Evolutionary conservation across 805 yeast species (phyloP).

Genomic region (Candida pini): DNA sequence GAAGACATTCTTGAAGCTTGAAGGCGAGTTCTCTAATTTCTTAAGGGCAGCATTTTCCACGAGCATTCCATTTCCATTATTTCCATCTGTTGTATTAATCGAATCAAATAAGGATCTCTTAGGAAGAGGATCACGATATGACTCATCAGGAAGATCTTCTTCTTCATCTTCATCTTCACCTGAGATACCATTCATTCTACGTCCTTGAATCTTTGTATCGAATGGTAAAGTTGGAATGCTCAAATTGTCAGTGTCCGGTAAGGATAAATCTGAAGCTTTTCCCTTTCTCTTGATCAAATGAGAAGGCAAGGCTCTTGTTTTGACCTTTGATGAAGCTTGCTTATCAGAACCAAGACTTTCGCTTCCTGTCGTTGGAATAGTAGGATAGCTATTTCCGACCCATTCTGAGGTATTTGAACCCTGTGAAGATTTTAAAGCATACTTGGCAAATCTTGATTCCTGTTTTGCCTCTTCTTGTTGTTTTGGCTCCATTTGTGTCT

Average conservation of each 20-base stretch:
- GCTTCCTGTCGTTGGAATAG: too few species aligned
- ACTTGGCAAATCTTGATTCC: too few species aligned
- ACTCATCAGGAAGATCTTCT: constrained; percentile 23
- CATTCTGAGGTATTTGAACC: too few species aligned
- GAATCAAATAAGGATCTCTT: constrained; percentile 44
- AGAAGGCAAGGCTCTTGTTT: constrained; percentile 43
- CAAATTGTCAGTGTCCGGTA: constrained; percentile 17
- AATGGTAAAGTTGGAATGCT: constrained; percentile 20
- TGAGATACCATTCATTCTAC: constrained; percentile 10
- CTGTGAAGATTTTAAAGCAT: too few species aligned
- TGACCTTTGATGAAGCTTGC: constrained; percentile 37
- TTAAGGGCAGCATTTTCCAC: constrained; percentile 23
- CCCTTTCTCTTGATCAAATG: constrained; percentile 37
- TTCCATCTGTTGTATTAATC: constrained; percentile 34
- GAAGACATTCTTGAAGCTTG: constrained; percentile 40
- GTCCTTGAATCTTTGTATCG: constrained; percentile 16
- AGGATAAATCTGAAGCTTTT: constrained; percentile 49
- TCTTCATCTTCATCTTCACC: constrained; percentile 15
- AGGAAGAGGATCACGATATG: constrained; percentile 43
- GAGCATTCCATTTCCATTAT: constrained; percentile 31
- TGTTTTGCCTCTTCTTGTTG: too few species aligned
- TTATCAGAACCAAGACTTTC: too few species aligned
- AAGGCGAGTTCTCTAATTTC: constrained; percentile 38
- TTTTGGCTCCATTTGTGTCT: too few species aligned
- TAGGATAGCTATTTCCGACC: too few species aligned